Conservation (phyloP, 148 eudicot genomes). For the Rhododendron vialii region DNA sequence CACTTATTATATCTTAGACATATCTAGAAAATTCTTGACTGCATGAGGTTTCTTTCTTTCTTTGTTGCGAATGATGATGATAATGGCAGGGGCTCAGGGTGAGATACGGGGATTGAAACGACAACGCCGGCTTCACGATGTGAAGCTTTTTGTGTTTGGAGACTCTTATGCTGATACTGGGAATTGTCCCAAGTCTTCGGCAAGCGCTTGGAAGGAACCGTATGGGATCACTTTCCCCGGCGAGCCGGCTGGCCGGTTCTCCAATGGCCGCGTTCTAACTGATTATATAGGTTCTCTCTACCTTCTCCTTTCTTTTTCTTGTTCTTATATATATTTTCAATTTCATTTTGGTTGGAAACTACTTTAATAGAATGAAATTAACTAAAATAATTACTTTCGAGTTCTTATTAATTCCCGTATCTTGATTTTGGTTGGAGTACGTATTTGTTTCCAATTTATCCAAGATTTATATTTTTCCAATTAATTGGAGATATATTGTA, state of each 20-base stretch:
- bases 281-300: slow-evolving; percentile 35
- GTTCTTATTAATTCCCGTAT: too few relatives aligned
- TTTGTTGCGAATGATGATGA: neutral
- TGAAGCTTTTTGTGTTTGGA: slow-evolving; percentile 7
- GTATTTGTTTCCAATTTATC: too few relatives aligned
- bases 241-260: slow-evolving; percentile 39
- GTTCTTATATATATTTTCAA: too few relatives aligned
- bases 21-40: neutral
- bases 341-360: too few relatives aligned
- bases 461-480: too few relatives aligned
- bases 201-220: slow-evolving; percentile 34
- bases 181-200: neutral
- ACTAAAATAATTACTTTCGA: too few relatives aligned
- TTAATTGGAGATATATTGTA: neutral
- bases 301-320: too few relatives aligned
- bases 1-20: neutral
- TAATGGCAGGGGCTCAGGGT: neutral
- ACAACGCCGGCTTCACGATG: neutral
- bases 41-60: neutral
- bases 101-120: neutral
- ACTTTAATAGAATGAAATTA: too few relatives aligned
- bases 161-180: slow-evolving; percentile 7
- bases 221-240: slow-evolving; percentile 50
- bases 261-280: slow-evolving; percentile 46
- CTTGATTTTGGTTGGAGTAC: too few relatives aligned